phyloP scores from a whole-genome alignment of 2,329 filamentous ascomycete genomes.

The Hypoxylon sp. region DNA sequence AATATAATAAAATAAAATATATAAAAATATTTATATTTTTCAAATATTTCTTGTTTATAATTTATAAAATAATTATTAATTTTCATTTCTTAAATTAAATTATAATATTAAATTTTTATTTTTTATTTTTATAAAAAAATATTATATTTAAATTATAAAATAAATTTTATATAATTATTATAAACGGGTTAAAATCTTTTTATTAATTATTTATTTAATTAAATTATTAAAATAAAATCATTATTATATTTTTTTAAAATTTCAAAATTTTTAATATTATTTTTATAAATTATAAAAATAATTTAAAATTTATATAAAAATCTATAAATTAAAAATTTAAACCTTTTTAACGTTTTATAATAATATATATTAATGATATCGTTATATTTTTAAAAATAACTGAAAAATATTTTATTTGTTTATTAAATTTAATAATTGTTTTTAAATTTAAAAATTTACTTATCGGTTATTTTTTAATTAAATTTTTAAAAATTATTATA shows the following conservation, averaged over 20 bases:
- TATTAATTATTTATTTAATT: background rate
- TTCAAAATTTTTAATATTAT: background rate
- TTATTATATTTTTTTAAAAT: background rate
- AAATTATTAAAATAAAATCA: background rate
- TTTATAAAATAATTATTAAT: background rate
- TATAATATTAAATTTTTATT: background rate
- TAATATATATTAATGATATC: background rate
- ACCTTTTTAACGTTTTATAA: background rate
- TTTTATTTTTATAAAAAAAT: background rate
- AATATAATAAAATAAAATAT: slow-evolving; percentile 15
- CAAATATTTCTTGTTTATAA: background rate
- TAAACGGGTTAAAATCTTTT: background rate
- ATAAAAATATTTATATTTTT: background rate
- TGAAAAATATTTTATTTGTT: background rate
- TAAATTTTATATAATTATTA: background rate
- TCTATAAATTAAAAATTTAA: background rate
- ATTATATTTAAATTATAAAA: background rate
- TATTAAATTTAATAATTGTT: background rate
- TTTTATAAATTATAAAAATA: background rate
- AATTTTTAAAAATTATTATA: background rate
- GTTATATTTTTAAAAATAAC: too few species aligned
- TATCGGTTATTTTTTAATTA: background rate
- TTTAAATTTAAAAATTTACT: background rate
- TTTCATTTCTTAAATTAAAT: background rate
- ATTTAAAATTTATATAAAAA: background rate